phyloP scores from a whole-genome alignment of 2,329 filamentous ascomycete genomes.

The Cryphonectria carpinicola region DNA sequence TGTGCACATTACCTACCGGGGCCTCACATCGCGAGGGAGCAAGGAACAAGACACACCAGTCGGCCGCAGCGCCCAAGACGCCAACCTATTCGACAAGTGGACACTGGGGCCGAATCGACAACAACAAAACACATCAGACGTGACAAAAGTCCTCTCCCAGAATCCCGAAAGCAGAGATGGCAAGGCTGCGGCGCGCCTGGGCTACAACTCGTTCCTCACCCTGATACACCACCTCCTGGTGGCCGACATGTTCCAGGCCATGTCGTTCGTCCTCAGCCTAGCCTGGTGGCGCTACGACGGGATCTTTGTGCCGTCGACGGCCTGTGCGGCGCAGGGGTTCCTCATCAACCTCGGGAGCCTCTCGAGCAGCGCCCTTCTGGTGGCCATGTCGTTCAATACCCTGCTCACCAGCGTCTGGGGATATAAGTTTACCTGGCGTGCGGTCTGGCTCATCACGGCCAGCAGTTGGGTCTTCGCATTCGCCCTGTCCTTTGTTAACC shows the following conservation, averaged over 20 bases:
- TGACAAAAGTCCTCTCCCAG: neutral
- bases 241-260: conserved; percentile 68
- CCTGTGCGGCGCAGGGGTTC: conserved; percentile 68
- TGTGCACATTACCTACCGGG: neutral
- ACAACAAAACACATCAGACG: neutral
- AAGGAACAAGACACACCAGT: neutral
- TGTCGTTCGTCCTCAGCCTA: conserved; percentile 66
- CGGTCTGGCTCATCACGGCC: conserved; percentile 53
- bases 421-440: conserved; percentile 53
- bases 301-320: conserved; percentile 55
- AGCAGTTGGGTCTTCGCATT: conserved; percentile 64
- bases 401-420: conserved; percentile 64
- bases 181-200: neutral
- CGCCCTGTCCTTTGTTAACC: conserved; percentile 56
- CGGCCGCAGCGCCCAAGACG: neutral
- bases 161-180: neutral
- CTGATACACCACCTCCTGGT: conserved; percentile 71
- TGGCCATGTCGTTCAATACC: conserved; percentile 67
- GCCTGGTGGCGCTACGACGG: conserved; percentile 59
- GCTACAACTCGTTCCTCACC: conserved; percentile 68
- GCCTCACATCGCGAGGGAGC: neutral
- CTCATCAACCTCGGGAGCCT: conserved; percentile 70
- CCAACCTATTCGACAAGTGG: conserved; percentile 2
- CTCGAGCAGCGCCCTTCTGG: conserved; percentile 68
- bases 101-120: conserved; percentile 2